Conservation (phyloP, 1,284 basidiomycete genomes). For the Pseudozyma tsukubaensis region DNA sequence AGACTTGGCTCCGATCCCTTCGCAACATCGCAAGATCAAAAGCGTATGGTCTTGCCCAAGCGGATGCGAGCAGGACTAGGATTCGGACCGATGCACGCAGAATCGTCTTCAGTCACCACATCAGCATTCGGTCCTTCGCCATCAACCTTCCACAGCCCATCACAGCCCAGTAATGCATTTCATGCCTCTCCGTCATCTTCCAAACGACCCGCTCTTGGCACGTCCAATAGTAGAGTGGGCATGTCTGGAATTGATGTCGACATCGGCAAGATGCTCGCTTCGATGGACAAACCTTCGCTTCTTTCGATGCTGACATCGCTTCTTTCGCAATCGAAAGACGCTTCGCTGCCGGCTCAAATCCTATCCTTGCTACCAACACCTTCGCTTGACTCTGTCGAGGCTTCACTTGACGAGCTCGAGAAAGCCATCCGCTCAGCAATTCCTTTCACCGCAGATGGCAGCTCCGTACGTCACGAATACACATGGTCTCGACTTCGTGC, state of each 20-base stretch:
- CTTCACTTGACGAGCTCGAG: constrained; percentile 52
- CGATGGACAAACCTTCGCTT: constrained; percentile 61
- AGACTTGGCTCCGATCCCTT: constrained; percentile 25
- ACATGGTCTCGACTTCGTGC: constrained; percentile 58
- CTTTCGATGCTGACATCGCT: constrained; percentile 58
- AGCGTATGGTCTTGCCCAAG: constrained; percentile 43
- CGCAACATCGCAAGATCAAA: constrained; percentile 19
- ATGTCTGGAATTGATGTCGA: constrained; percentile 54
- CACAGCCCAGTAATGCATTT: neutral
- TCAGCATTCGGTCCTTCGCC: constrained; percentile 11
- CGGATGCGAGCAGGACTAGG: constrained; percentile 54
- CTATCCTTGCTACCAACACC: constrained; percentile 61
- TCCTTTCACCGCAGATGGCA: constrained; percentile 38
- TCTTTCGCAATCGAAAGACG: constrained; percentile 46
- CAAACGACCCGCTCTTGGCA: constrained; percentile 34
- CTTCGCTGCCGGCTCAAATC: constrained; percentile 53
- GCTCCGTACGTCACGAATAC: constrained; percentile 53
- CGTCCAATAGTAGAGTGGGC: constrained; percentile 18
- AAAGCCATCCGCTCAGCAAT: constrained; percentile 52
- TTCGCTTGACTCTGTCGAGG: constrained; percentile 53
- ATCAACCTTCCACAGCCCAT: constrained; percentile 6
- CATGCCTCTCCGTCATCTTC: constrained; percentile 18
- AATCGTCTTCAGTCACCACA: constrained; percentile 16
- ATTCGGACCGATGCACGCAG: constrained; percentile 36
- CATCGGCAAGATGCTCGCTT: constrained; percentile 59